Conservation (phyloP, 2,329 filamentous ascomycete species). For the Trichophyton simii region DNA sequence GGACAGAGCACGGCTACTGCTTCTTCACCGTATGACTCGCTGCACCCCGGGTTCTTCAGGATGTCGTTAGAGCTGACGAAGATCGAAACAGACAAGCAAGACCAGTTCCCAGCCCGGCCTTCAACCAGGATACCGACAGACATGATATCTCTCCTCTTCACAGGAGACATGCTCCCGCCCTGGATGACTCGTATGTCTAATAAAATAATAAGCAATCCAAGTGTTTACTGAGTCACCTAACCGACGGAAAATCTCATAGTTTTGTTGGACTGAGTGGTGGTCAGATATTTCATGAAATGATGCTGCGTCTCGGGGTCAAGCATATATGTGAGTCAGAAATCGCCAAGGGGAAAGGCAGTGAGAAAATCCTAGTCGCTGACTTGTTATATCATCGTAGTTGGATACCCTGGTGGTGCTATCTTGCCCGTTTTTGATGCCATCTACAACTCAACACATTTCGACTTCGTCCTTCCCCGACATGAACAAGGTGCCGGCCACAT, state of each 20-base stretch:
- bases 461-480: conserved; percentile 89
- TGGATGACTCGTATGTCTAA: conserved; percentile 65
- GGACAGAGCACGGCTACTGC: conserved; percentile 38
- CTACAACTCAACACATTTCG: conserved; percentile 93
- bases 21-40: conserved; percentile 41
- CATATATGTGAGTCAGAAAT: conserved; percentile 64
- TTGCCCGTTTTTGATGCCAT: conserved; percentile 97
- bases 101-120: conserved; percentile 50
- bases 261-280: conserved; percentile 93
- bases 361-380: background rate
- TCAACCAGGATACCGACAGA: conserved; percentile 41
- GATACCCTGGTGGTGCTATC: conserved; percentile 90
- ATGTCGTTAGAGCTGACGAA: conserved; percentile 12
- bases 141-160: conserved; percentile 58
- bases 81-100: conserved; percentile 39
- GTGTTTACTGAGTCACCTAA: conserved; percentile 9
- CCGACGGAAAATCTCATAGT: conserved; percentile 29
- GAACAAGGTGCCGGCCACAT: conserved; percentile 98
- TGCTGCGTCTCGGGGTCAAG: conserved; percentile 83
- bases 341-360: background rate
- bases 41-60: background rate
- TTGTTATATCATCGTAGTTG: conserved; percentile 39
- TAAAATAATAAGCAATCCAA: background rate
- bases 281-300: conserved; percentile 98
- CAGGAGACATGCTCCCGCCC: conserved; percentile 47